Conservation (phyloP, 2,329 filamentous ascomycete species). For the Alternaria panax region DNA sequence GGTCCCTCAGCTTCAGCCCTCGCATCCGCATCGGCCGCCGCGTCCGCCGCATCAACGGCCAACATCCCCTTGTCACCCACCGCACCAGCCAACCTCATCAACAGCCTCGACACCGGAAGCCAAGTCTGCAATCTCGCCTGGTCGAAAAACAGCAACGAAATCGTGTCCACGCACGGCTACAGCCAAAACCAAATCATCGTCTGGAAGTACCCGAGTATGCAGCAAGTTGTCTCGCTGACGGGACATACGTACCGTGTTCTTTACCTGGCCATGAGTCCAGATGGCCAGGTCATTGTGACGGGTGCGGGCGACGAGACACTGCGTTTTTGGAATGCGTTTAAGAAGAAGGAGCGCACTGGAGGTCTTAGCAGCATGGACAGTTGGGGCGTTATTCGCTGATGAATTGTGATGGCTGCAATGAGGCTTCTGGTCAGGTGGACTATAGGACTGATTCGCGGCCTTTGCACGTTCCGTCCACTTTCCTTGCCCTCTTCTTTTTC, state of each 20-base stretch:
- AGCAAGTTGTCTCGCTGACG: constrained; percentile 91
- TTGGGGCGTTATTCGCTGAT: constrained; percentile 81
- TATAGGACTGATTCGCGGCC: constrained; percentile 2
- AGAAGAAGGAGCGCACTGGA: constrained; percentile 74
- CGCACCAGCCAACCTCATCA: constrained; percentile 59
- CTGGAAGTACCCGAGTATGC: constrained; percentile 99
- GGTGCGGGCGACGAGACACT: constrained; percentile 96
- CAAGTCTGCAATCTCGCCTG: constrained; percentile 99
- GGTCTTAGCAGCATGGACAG: constrained; percentile 68
- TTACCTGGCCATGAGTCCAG: constrained; percentile 96
- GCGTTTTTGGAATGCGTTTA: constrained; percentile 96
- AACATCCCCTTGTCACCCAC: constrained; percentile 44
- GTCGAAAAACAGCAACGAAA: constrained; percentile 97
- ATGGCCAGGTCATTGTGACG: constrained; percentile 91
- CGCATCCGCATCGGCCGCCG: constrained; percentile 47
- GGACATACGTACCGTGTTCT: constrained; percentile 96
- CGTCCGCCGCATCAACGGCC: constrained; percentile 41
- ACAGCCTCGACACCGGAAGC: constrained; percentile 93
- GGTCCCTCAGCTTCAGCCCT: constrained; percentile 52
- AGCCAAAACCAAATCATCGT: constrained; percentile 98
- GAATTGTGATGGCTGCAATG: constrained; percentile 2
- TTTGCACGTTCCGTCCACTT: neutral
- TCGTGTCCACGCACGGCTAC: constrained; percentile 96
- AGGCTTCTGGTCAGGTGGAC: constrained; percentile 8
- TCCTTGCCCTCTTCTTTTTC: constrained; percentile 5